Conservation (phyloP, 352 stramenopile species). For the Elongisporangium undulatum region DNA sequence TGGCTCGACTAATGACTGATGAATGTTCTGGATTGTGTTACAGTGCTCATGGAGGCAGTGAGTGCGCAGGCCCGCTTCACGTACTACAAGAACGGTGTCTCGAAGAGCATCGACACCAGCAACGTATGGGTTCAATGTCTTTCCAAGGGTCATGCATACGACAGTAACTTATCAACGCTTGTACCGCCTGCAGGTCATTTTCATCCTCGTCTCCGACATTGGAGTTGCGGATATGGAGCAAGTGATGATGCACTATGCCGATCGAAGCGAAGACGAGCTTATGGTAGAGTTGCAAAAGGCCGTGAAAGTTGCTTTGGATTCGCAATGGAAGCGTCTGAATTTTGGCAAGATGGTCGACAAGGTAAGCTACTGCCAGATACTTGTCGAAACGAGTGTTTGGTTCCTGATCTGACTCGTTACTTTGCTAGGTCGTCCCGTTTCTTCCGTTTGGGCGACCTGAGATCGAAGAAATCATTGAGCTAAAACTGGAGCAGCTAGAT, state of each 20-base stretch:
- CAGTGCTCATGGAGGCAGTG: conserved; percentile 76
- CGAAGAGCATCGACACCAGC: conserved; percentile 62
- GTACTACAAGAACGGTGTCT: conserved; percentile 68
- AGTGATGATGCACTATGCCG: conserved; percentile 77
- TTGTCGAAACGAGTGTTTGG: background rate
- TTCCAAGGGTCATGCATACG: background rate
- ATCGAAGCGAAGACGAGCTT: conserved; percentile 54
- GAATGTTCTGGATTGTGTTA: background rate
- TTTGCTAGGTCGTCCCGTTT: conserved; percentile 79
- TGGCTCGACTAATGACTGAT: background rate
- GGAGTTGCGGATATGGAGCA: conserved; percentile 80
- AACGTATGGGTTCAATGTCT: conserved; percentile 33
- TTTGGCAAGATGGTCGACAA: conserved; percentile 90
- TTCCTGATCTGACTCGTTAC: background rate
- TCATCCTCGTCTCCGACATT: conserved; percentile 89
- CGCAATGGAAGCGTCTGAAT: conserved; percentile 84
- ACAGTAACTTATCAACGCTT: conserved; percentile 3
- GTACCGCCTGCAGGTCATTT: conserved; percentile 55
- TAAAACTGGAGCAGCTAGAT: conserved; percentile 78
- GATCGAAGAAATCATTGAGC: conserved; percentile 73
- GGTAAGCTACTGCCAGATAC: conserved; percentile 14
- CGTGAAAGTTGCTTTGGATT: conserved; percentile 75
- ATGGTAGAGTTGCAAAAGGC: conserved; percentile 54
- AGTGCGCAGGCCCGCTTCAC: conserved; percentile 65
- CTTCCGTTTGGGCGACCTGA: conserved; percentile 83